These are phyloP conservation scores for Ceratobasidium sp. DNA, from an alignment of 1,284 basidiomycete species.

Conservation along the genomic window DNA sequence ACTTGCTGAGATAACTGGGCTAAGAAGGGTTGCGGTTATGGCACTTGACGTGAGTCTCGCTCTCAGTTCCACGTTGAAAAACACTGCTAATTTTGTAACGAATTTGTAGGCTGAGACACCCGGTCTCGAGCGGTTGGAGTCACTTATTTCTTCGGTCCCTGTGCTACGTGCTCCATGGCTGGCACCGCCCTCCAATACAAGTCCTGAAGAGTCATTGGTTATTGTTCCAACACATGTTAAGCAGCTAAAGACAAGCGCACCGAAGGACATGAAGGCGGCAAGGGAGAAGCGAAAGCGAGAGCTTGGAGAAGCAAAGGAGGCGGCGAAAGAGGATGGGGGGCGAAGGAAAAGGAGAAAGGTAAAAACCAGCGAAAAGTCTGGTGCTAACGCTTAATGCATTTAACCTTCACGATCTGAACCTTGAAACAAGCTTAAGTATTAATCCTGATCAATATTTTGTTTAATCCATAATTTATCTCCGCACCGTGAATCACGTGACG, in stretches of 20 bases:
- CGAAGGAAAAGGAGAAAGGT: slow-evolving; percentile 20
- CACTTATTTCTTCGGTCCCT: slow-evolving; percentile 61
- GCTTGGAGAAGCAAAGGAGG: slow-evolving; percentile 66
- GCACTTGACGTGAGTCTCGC: slow-evolving; percentile 68
- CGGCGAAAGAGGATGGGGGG: slow-evolving; percentile 10
- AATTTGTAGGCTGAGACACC: slow-evolving; percentile 53
- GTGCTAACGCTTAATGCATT: not conserved
- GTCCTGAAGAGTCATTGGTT: slow-evolving; percentile 45
- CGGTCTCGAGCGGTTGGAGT: slow-evolving; percentile 45
- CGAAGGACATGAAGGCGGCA: slow-evolving; percentile 80
- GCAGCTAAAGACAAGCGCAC: slow-evolving; percentile 84
- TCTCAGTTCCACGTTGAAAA: slow-evolving; percentile 8
- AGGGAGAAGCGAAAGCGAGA: slow-evolving; percentile 73
- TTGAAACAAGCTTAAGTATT: not conserved
- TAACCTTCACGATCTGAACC: not conserved
- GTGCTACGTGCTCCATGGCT: slow-evolving; percentile 76
- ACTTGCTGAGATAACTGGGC: slow-evolving; percentile 73
- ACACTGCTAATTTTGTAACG: not conserved
- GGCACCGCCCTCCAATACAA: slow-evolving; percentile 50
- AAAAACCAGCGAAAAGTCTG: not conserved
- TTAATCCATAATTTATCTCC: not conserved
- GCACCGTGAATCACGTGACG: slow-evolving; percentile 9
- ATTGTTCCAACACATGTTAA: slow-evolving; percentile 84
- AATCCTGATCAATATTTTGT: not conserved
- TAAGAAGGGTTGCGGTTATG: slow-evolving; percentile 78